A percentile compares a stretch with the other conserved stretches of the same genome.
Conservation (phyloP, 2,329 filamentous ascomycete genomes). For the Raffaelea ambrosiae region DNA sequence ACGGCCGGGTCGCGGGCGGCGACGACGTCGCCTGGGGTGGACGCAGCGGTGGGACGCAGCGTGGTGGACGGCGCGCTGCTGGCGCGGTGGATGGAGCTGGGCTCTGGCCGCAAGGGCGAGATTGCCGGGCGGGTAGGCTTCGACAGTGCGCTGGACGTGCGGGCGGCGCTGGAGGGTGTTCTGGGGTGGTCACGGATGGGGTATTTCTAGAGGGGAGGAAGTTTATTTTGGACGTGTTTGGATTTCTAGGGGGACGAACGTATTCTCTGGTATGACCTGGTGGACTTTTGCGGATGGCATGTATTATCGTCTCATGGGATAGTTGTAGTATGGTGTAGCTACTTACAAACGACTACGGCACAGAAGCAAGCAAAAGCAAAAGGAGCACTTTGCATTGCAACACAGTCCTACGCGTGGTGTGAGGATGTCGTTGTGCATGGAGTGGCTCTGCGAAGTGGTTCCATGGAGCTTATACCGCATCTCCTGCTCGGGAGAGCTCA, state of each 20-base stretch:
- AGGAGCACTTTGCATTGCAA: too few species aligned
- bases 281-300: too few species aligned
- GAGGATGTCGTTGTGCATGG: too few species aligned
- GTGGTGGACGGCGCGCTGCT: constrained; percentile 75
- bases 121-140: constrained; percentile 67
- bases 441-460: too few species aligned
- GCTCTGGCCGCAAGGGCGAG: constrained; percentile 62
- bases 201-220: constrained; percentile 28
- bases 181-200: constrained; percentile 55
- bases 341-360: too few species aligned
- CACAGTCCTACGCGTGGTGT: too few species aligned
- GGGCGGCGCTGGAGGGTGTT: constrained; percentile 57
- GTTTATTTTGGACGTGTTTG: constrained; percentile 5
- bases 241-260: neutral
- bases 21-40: constrained; percentile 38
- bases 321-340: too few species aligned
- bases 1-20: constrained; percentile 34
- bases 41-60: constrained; percentile 51
- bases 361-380: too few species aligned
- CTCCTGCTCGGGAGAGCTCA: too few species aligned
- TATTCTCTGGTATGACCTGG: too few species aligned
- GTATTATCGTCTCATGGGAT: too few species aligned
- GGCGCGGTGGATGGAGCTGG: constrained; percentile 65
- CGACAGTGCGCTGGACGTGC: constrained; percentile 53
- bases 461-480: too few species aligned